Evolutionary conservation across 768 basidiomycete genomes (phyloP).

Genomic region (Tulasnella sp.): DNA sequence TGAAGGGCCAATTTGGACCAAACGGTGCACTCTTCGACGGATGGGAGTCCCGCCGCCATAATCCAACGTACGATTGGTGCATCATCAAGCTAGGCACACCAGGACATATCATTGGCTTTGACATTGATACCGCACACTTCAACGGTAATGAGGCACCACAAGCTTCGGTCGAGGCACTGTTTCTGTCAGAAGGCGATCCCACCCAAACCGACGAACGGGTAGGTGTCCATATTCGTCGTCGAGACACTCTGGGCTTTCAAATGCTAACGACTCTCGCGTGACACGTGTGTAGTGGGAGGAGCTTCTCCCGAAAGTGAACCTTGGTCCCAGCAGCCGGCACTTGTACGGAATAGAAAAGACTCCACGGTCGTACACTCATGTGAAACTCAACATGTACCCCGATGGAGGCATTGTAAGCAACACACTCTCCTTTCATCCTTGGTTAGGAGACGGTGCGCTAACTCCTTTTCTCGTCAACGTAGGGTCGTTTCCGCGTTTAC

Average conservation of each 20-base stretch:
- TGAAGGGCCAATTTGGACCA: conserved; percentile 96
- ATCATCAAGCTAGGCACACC: conserved; percentile 81
- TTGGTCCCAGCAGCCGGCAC: conserved; percentile 85
- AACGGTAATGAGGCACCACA: conserved; percentile 89
- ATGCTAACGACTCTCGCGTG: background rate
- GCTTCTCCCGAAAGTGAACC: conserved; percentile 66
- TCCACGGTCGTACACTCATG: conserved; percentile 55
- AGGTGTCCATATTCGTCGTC: conserved; percentile 34
- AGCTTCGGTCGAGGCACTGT: conserved; percentile 62
- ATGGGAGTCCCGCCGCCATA: conserved; percentile 92
- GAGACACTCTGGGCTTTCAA: background rate
- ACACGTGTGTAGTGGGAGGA: conserved; percentile 57
- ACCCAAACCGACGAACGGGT: conserved; percentile 56
- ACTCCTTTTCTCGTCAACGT: conserved; percentile 14
- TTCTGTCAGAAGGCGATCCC: conserved; percentile 38
- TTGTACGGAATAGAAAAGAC: conserved; percentile 70
- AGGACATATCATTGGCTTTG: conserved; percentile 73
- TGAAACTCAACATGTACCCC: conserved; percentile 93
- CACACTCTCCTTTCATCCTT: conserved; percentile 26
- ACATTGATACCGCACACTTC: conserved; percentile 94
- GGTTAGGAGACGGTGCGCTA: conserved; percentile 22
- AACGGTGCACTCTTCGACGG: conserved; percentile 92
- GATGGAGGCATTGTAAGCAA: conserved; percentile 89
- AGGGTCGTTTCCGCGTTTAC: conserved; percentile 93
- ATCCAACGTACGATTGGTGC: conserved; percentile 86